Evolutionary conservation across 2,329 filamentous ascomycete genomes (phyloP).

Genomic region (Plenodomus lindquistii): DNA sequence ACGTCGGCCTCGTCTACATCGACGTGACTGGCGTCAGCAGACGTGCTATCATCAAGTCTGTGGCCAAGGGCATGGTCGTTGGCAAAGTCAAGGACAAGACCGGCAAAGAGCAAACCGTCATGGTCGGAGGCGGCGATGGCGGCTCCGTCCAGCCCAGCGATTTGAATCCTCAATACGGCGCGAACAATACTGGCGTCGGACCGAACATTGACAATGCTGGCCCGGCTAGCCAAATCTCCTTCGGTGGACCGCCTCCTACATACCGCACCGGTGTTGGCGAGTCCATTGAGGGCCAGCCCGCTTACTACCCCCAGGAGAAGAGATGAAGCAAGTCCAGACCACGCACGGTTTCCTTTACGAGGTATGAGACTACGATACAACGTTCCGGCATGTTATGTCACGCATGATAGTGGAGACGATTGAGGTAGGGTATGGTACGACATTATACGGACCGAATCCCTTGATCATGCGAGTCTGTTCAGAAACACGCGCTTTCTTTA

Average conservation of each 20-base stretch:
- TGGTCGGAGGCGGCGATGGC: constrained; percentile 71
- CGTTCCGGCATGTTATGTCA: background rate
- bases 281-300: constrained; percentile 40
- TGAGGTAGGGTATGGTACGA: background rate
- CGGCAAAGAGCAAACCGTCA: constrained; percentile 65
- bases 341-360: constrained; percentile 13
- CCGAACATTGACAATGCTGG: constrained; percentile 25
- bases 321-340: background rate
- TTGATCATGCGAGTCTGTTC: too few relatives aligned
- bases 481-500: too few relatives aligned
- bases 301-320: constrained; percentile 42
- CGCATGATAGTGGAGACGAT: background rate
- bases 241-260: constrained; percentile 40
- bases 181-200: constrained; percentile 34
- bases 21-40: constrained; percentile 92
- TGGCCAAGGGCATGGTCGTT: constrained; percentile 92
- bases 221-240: constrained; percentile 38
- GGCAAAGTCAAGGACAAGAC: constrained; percentile 77
- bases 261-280: constrained; percentile 43
- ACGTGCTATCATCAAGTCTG: constrained; percentile 86
- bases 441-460: background rate
- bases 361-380: constrained; percentile 24
- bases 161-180: constrained; percentile 33
- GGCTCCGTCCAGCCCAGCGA: constrained; percentile 48
- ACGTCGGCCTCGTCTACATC: constrained; percentile 95